Evolutionary conservation across 257 asterid genomes (phyloP), one percentile per base, ranked within the genome.

Genomic region (Solanum pennellii): DNA sequence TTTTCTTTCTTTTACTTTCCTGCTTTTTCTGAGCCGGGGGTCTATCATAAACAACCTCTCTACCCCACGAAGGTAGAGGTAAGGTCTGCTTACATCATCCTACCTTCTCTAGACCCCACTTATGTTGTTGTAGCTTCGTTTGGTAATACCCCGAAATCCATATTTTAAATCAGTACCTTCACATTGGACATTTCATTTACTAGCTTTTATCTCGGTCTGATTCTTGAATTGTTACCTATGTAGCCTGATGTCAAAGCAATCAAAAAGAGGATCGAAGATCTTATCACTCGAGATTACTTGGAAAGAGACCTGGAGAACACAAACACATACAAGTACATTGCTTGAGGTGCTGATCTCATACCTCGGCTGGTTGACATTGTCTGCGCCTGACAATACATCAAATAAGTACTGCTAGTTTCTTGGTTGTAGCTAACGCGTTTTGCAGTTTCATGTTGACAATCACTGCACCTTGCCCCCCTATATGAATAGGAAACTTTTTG

Each of bases 211-310:
- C 31, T 21, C 31, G 12, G 52, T 21, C 31, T 74, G 52, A 74
- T 20, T 10, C 18, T 74, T 37, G 82, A 74, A 74, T 74, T 21
- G 3, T 31, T 86, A 49, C 69, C 35, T 88, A 12, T 87, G 83
- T 91, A 91, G 94, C 96, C 95, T 41, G 94, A 93, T 87, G 65
- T 94, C 80, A 92, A 86, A 75, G 89, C 88, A 49, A 91, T 94
- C 86, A 92, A 93, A 47, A 92, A 90, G 93, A 68, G 97, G 73
- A 93, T 93, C 79, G 97, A 93, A 88, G 93, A 92, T 86, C 90
- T 94, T 82, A 90, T 92, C 44, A 77, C 89, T 21, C 79, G 91
- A 16, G 95, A 93, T 11, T 93, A 91, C 85, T 83, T 94, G 92
- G 93, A 90, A 80, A 89, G 95, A 73, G 95, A 94, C 74, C 79